Evolutionary conservation across 2,329 filamentous ascomycete genomes (phyloP).

Genomic region (Fusarium begoniae): DNA sequence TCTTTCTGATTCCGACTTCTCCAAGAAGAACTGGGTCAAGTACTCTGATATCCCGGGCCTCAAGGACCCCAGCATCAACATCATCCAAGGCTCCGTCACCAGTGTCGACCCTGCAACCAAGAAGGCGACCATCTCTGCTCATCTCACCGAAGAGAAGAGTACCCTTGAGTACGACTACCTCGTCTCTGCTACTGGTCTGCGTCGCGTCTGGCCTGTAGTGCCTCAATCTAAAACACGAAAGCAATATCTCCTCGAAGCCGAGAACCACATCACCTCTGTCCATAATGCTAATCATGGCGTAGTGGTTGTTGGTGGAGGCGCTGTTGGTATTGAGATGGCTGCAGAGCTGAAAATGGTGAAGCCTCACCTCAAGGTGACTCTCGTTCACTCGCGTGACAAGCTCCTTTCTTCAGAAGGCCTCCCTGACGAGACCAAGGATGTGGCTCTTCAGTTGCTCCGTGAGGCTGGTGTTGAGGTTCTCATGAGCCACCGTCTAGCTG

Average conservation of each 20-base stretch:
- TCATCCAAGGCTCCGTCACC: constrained; percentile 72
- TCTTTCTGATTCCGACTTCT: constrained; percentile 69
- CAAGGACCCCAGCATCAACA: constrained; percentile 67
- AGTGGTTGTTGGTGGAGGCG: constrained; percentile 78
- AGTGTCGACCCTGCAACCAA: constrained; percentile 68
- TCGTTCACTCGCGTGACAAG: constrained; percentile 76
- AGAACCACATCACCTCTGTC: constrained; percentile 66
- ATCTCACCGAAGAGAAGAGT: constrained; percentile 53
- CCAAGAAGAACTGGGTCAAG: constrained; percentile 74
- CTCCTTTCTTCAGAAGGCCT: constrained; percentile 79
- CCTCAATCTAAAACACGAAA: constrained; percentile 71
- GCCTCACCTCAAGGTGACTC: constrained; percentile 72
- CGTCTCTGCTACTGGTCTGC: constrained; percentile 75
- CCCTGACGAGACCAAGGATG: constrained; percentile 73
- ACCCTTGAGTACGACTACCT: constrained; percentile 75
- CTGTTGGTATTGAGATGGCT: constrained; percentile 85
- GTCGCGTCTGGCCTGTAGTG: constrained; percentile 76
- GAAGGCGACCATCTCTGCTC: constrained; percentile 64
- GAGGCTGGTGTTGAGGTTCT: constrained; percentile 73
- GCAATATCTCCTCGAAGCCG: constrained; percentile 70
- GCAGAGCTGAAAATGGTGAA: constrained; percentile 77
- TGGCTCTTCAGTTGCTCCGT: constrained; percentile 64
- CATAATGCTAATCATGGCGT: constrained; percentile 65
- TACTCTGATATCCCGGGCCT: constrained; percentile 74
- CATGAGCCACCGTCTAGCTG: constrained; percentile 66